Evolutionary conservation across 2,329 filamentous ascomycete genomes (phyloP), one percentile per base, ranked within the genome.

Genomic region (Colletotrichum nymphaeae): DNA sequence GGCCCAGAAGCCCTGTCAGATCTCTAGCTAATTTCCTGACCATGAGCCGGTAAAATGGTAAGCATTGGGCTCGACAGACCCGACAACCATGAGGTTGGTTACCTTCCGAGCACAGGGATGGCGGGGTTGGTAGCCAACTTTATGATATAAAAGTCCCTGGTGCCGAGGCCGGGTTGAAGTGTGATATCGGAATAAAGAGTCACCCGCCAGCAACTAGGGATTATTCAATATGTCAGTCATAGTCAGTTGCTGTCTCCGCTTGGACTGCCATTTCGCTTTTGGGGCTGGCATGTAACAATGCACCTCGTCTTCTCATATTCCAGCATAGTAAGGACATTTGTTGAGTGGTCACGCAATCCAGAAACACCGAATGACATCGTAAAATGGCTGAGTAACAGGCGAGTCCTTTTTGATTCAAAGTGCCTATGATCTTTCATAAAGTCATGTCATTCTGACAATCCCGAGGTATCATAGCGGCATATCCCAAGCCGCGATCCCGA

Each of bases 381-480:
- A 53, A 22, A 53, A 22, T 74, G 68, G 68, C 72, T 72, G 68
- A 63, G 57, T 68, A 74, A 74, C 72, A 72, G 72, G 63, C 72
- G 62, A 68, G 72, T 72, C 28, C 46, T 60, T 68, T 72, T 67
- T 46, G 65, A 72, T 74, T 63, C 46, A 63, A 68, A 49, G 63
- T 63, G 68, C 72, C 68, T 72, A 72, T 53, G 72, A 55, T 64
- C 59, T 65, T 22, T 72, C 53, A 64, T 63, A 14, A 73, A 68
- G 52, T 72, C 69, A 60, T 68, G 56, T 19, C n/a, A 46, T 46
- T 55, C 16, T 28, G 71, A 73, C 67, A 59, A 65, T 59, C 42
- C 56, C 26, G 35, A 73, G 60, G 71, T 73, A 73, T 71, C 67
- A 66, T 74, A 59, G 63, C 63, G 68, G 30, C 69, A 28, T 63